phyloP scores from a whole-genome alignment of 495 filamentous ascomycete species.

The Aspergillus avenaceus region DNA sequence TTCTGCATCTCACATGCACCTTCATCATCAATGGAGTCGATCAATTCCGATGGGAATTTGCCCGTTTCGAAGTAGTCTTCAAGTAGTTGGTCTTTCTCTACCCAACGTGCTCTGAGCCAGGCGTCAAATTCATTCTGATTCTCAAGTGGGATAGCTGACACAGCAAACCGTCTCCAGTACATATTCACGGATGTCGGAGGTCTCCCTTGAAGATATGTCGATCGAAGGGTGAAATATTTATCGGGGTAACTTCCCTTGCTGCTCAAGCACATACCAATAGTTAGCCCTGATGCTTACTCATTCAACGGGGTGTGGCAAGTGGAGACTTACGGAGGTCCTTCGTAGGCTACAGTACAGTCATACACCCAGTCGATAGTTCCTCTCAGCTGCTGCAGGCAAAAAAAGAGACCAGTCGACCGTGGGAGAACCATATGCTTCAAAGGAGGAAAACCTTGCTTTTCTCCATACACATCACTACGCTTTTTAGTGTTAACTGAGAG shows the following conservation, averaged over 20 bases:
- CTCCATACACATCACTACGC: slow-evolving; percentile 50
- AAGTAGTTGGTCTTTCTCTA: slow-evolving; percentile 59
- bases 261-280: not conserved
- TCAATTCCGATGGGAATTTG: slow-evolving; percentile 57
- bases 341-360: slow-evolving; percentile 66
- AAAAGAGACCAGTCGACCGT: slow-evolving; percentile 59
- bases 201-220: slow-evolving; percentile 60
- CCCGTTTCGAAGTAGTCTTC: slow-evolving; percentile 55
- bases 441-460: slow-evolving; percentile 49
- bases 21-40: slow-evolving; percentile 36
- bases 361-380: slow-evolving; percentile 64
- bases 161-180: slow-evolving; percentile 61
- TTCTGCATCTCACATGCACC: slow-evolving; percentile 29
- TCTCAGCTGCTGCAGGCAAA: slow-evolving; percentile 57
- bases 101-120: slow-evolving; percentile 58
- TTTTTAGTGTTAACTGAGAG: slow-evolving; percentile 54
- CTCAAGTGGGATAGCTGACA: slow-evolving; percentile 56
- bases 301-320: not conserved
- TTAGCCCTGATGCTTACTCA: not conserved
- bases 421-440: slow-evolving; percentile 56
- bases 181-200: slow-evolving; percentile 67
- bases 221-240: slow-evolving; percentile 62
- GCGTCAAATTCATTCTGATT: slow-evolving; percentile 51
- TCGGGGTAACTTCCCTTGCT: slow-evolving; percentile 60
- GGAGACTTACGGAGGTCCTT: slow-evolving; percentile 59